A percentile compares a stretch with the other conserved stretches of the same genome.
Conservation (phyloP, 2,329 filamentous ascomycete genomes). For the Aspergillus piperis region DNA sequence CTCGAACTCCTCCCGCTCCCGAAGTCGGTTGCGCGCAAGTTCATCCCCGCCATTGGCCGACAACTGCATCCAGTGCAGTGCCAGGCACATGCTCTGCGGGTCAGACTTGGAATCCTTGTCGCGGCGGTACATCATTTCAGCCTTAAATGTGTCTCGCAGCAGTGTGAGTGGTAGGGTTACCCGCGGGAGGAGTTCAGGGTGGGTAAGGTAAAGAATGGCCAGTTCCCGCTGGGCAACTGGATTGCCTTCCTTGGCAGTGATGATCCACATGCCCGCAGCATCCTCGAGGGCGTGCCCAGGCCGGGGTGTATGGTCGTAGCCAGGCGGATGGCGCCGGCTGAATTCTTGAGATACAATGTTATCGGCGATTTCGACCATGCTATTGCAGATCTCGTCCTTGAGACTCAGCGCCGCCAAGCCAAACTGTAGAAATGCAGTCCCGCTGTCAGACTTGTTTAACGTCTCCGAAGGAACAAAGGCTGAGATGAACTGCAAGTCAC, state of each 20-base stretch:
- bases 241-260: constrained; percentile 90
- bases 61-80: constrained; percentile 95
- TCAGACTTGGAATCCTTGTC: constrained; percentile 70
- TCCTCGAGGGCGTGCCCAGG: constrained; percentile 58
- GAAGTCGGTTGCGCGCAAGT: constrained; percentile 77
- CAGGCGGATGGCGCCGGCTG: constrained; percentile 38
- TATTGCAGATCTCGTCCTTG: constrained; percentile 83
- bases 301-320: constrained; percentile 32
- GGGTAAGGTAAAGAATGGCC: constrained; percentile 87
- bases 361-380: constrained; percentile 76
- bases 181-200: constrained; percentile 78
- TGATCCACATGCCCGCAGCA: constrained; percentile 85
- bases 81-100: constrained; percentile 86
- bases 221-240: constrained; percentile 88
- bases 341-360: constrained; percentile 63
- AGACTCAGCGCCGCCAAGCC: constrained; percentile 83
- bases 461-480: constrained; percentile 60
- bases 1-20: constrained; percentile 67
- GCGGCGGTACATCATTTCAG: constrained; percentile 71
- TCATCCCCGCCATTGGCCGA: constrained; percentile 84
- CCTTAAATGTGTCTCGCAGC: constrained; percentile 86
- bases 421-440: constrained; percentile 87
- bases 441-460: constrained; percentile 59
- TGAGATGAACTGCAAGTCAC: constrained; percentile 73
- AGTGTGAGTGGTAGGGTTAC: constrained; percentile 82